phyloP scores from a whole-genome alignment of 208 protist species.

The Leishmania guyanensis region DNA sequence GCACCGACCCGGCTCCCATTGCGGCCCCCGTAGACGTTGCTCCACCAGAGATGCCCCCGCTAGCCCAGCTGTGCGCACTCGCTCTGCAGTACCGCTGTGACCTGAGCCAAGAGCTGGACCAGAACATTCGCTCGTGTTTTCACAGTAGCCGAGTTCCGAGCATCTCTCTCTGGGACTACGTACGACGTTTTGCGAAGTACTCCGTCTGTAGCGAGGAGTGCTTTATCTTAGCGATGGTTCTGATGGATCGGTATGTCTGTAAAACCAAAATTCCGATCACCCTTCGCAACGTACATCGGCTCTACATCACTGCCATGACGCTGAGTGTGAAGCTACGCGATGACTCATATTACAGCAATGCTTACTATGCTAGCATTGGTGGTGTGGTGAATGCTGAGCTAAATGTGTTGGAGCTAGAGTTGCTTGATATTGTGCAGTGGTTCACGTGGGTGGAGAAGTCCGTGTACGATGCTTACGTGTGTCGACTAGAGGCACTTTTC shows the following conservation, averaged over 20 bases:
- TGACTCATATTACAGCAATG: constrained; percentile 91
- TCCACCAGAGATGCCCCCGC: constrained; percentile 48
- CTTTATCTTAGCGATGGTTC: constrained; percentile 90
- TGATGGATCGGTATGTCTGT: constrained; percentile 88
- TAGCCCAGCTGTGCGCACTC: constrained; percentile 53
- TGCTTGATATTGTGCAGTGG: constrained; percentile 87
- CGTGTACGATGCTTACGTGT: constrained; percentile 56
- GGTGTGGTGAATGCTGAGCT: constrained; percentile 82
- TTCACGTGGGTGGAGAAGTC: constrained; percentile 73
- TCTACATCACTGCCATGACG: constrained; percentile 86
- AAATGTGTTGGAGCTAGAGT: constrained; percentile 85
- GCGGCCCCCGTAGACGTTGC: constrained; percentile 22
- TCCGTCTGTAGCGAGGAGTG: constrained; percentile 88
- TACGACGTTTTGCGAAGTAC: constrained; percentile 92
- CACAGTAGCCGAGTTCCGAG: constrained; percentile 76
- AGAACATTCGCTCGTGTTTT: constrained; percentile 50
- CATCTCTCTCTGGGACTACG: constrained; percentile 89
- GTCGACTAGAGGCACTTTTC: constrained; percentile 44
- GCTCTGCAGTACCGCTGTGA: constrained; percentile 74
- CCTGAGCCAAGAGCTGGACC: constrained; percentile 30
- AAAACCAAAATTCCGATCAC: constrained; percentile 54
- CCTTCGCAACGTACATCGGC: constrained; percentile 80
- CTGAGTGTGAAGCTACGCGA: constrained; percentile 90
- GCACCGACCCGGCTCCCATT: constrained; percentile 11
- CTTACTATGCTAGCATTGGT: constrained; percentile 91